Base-by-base conservation (phyloP, 371 early-diverging fungal genomes). In the Mucor indicus region DNA sequence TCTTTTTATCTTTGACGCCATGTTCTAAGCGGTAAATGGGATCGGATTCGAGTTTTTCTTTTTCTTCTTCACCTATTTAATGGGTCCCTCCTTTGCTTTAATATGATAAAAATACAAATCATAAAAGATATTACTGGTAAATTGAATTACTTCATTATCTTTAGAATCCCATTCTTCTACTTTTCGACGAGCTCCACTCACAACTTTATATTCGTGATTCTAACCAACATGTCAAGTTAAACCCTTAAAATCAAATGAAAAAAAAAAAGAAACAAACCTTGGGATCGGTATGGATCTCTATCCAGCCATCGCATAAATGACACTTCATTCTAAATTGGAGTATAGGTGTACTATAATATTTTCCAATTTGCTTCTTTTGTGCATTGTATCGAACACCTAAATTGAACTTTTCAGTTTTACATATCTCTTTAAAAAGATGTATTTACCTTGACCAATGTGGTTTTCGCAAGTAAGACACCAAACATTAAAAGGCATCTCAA, bases 231-330 rank as follows among this genome's bases (percentile, higher is more conserved):
- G 17, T 15, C 8, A 1, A 25, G 7, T 27, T 31, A 21, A n/a
- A 21, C 6, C 9, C n/a, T n/a, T n/a, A n/a, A n/a, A n/a, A n/a
- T n/a, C n/a, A n/a, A n/a, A n/a, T n/a, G n/a, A n/a, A n/a, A n/a
- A n/a, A n/a, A n/a, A n/a, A n/a, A n/a, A n/a, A n/a, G n/a, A n/a
- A n/a, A n/a, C n/a, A n/a, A 65, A 87, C 91, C 79, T 95, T 92
- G n/a, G 96, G 96, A 61, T 96, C 93, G 1, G 96, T 95, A 16
- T 86, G 92, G 22, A 96, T 92, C 60, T 92, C 95, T 24, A 96
- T 86, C 90, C 88, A 90, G 53, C 83, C 74, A 41, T 66, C 64
- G 57, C 97, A 96, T 27, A 91, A 65, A 53, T 91, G 92, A 58
- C 96, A 95, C 60, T 91, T 91, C 92, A 95, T 93, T 10, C 93